Evolutionary conservation across 768 basidiomycete genomes (phyloP), one percentile per base, ranked within the genome.

Genomic region (Mycena filopes): DNA sequence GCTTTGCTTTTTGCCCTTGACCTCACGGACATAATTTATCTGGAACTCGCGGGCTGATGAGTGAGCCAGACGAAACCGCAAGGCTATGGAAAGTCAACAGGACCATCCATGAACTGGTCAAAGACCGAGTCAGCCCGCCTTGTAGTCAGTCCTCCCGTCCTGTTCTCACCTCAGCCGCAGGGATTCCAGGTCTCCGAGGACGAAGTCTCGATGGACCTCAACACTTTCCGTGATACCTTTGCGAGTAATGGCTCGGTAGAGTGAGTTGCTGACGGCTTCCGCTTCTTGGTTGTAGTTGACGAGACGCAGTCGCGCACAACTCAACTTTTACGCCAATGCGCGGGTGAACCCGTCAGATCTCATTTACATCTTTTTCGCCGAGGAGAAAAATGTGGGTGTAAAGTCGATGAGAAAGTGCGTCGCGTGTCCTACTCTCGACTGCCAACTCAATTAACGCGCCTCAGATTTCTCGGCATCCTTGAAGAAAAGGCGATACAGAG

Each of bases 331-430:
- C 78, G 95, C 95, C 13, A 89, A 91, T 69, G 87, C 88, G 18
- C 81, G 82, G 63, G 79, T 82, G 15, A 90, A 92, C 70, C 82
- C 87, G 26, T 77, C 80, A 11, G 90, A 95, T 71, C 91, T 93
- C 77, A 94, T 99, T 72, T 99, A 94, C 71, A 83, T 99, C 21
- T 98, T 93, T 77, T 99, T 97, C 79, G 90, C 95, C n/a, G 95
- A 96, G 48, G 98, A 99, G 78, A 87, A 83, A 77, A 95, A 94
- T 72, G 98, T 99, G 9, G 94, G 96, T 63, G 95, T 99, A 46
- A 97, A 98, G 79, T 95, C 96, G 4, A 98, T 99, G 95, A 84
- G 96, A 81, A 97, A 95, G 97, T 98, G 76, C 58, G 91, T 83
- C 25, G 25, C 38, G 21, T 36, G 54, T 49, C 23, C 7, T 57